These are phyloP conservation scores for Aspergillus novofumigatus DNA, from an alignment of 2,329 filamentous ascomycete species.

Conservation along the genomic window DNA sequence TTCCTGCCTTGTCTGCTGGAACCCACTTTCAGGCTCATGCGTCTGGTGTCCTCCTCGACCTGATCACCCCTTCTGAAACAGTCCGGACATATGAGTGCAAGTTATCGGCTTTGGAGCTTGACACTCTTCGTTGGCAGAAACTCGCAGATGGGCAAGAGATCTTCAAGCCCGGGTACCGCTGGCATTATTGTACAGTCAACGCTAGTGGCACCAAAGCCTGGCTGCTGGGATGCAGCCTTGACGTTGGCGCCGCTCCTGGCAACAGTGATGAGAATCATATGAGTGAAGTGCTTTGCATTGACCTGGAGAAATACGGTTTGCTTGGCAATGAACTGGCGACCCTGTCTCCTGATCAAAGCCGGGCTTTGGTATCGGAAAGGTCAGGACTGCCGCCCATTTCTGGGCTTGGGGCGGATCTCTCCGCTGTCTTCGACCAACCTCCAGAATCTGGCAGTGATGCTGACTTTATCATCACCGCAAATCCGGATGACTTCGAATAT, in stretches of 20 bases:
- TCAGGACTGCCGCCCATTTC: constrained; percentile 49
- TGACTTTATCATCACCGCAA: constrained; percentile 87
- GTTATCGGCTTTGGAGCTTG: constrained; percentile 81
- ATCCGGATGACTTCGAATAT: constrained; percentile 59
- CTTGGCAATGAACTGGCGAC: constrained; percentile 70
- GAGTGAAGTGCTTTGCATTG: constrained; percentile 90
- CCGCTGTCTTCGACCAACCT: constrained; percentile 78
- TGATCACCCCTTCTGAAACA: constrained; percentile 86
- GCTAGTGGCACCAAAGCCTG: constrained; percentile 94
- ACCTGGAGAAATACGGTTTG: constrained; percentile 85
- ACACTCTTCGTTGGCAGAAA: constrained; percentile 87
- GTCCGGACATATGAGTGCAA: constrained; percentile 85
- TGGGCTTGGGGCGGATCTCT: constrained; percentile 78
- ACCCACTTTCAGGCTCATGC: constrained; percentile 95
- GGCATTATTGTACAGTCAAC: constrained; percentile 98
- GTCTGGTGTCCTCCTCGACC: constrained; percentile 86
- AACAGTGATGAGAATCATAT: constrained; percentile 83
- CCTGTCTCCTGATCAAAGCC: constrained; percentile 48
- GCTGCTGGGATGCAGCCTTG: constrained; percentile 87
- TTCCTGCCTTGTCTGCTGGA: constrained; percentile 83
- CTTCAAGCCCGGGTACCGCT: constrained; percentile 85
- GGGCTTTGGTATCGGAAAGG: constrained; percentile 51
- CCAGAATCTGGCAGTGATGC: constrained; percentile 81
- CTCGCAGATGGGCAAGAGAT: constrained; percentile 91
- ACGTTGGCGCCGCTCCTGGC: constrained; percentile 62